Percentiles rank a stretch among this genome's conserved stretches.
Evolutionary conservation across 75 land plant species (phyloP).

Genomic region (Pinus tabuliformis): DNA sequence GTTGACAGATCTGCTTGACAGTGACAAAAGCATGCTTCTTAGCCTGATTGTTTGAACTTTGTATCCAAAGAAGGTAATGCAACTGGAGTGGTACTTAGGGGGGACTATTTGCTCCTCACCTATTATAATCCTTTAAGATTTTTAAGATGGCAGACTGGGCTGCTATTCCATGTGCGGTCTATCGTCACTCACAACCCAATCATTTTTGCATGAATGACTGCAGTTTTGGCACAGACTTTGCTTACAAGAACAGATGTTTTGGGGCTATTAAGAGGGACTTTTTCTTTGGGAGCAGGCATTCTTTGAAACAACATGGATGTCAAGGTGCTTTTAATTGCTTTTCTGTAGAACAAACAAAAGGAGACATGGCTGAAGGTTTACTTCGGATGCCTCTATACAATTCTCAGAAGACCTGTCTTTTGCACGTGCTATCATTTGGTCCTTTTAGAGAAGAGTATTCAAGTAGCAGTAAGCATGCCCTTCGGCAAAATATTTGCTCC

Average conservation of each 20-base stretch:
- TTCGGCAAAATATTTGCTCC: background rate
- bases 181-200: background rate
- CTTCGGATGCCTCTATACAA: background rate
- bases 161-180: slow-evolving; percentile 3
- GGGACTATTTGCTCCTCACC: background rate
- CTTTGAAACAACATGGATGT: background rate
- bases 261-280: background rate
- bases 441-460: background rate
- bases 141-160: slow-evolving; percentile 6
- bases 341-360: background rate
- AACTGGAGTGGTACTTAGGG: slow-evolving; percentile 3
- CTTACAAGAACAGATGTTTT: background rate
- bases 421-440: slow-evolving; percentile 1
- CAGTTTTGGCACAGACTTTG: background rate
- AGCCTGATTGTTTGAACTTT: background rate
- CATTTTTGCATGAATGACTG: background rate
- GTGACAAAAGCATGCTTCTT: background rate
- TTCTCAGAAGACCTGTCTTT: background rate
- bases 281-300: slow-evolving; percentile 1
- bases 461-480: background rate
- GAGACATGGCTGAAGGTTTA: background rate
- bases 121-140: background rate
- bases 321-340: background rate
- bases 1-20: background rate
- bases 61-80: slow-evolving; percentile 1